A percentile compares a stretch with the other conserved stretches of the same genome.
These are phyloP conservation scores for Mortierella sp. DNA, from an alignment of 371 early-diverging fungal genomes.

Conservation along the genomic window DNA sequence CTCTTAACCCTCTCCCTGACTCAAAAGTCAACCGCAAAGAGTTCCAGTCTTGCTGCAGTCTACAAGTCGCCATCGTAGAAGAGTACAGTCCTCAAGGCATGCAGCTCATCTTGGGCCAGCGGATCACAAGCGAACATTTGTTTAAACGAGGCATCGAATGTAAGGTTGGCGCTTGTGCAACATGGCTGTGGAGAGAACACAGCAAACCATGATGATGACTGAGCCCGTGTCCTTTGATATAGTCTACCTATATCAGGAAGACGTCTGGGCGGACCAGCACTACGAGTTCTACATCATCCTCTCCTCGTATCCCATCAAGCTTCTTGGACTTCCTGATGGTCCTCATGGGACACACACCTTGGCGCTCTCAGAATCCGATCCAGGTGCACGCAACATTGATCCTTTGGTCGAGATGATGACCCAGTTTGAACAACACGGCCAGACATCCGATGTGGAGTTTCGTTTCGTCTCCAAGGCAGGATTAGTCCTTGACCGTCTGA, in stretches of 20 bases:
- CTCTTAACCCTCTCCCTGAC: slow-evolving; percentile 4
- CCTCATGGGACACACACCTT: slow-evolving; percentile 25
- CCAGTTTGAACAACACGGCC: slow-evolving; percentile 21
- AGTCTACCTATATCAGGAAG: slow-evolving; percentile 22
- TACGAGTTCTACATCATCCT: slow-evolving; percentile 38
- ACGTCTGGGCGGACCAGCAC: slow-evolving; percentile 16
- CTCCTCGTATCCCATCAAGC: slow-evolving; percentile 28
- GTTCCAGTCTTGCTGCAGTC: slow-evolving; percentile 13
- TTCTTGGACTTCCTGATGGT: slow-evolving; percentile 18
- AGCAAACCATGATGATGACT: too few relatives aligned
- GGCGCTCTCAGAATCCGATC: slow-evolving; percentile 31
- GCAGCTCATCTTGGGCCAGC: slow-evolving; percentile 16
- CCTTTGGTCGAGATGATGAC: slow-evolving; percentile 48
- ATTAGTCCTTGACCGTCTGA: slow-evolving; percentile 8
- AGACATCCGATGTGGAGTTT: slow-evolving; percentile 30
- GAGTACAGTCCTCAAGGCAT: not conserved
- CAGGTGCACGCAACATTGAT: slow-evolving; percentile 28
- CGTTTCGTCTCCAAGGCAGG: slow-evolving; percentile 17
- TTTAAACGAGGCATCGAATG: slow-evolving; percentile 34
- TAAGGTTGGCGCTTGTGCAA: slow-evolving; percentile 1
- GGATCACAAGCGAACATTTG: slow-evolving; percentile 22
- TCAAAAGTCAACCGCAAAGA: not conserved
- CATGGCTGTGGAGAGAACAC: not conserved
- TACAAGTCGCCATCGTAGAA: slow-evolving; percentile 15
- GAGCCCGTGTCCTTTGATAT: not conserved